Percentiles rank a stretch among this genome's conserved stretches.
Evolutionary conservation across 2,329 filamentous ascomycete genomes (phyloP).

Genomic region (Fusarium luffae): DNA sequence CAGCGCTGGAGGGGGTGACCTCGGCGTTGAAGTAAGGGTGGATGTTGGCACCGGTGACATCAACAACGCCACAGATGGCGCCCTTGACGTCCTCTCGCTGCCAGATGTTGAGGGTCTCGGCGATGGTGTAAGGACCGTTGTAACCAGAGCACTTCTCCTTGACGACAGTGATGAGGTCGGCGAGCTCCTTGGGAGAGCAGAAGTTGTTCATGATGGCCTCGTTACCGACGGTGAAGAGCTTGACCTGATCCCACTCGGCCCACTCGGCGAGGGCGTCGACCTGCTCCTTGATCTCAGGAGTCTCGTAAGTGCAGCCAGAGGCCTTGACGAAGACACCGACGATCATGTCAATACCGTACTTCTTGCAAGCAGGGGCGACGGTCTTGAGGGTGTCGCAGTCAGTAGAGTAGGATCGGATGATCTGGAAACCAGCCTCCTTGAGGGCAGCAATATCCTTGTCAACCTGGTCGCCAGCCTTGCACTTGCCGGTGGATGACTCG

Average conservation of each 20-base stretch:
- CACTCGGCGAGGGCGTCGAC: slow-evolving; percentile 77
- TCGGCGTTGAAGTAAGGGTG: slow-evolving; percentile 93
- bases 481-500: slow-evolving; percentile 64
- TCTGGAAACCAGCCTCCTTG: slow-evolving; percentile 72
- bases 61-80: slow-evolving; percentile 77
- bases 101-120: slow-evolving; percentile 86
- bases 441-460: slow-evolving; percentile 70
- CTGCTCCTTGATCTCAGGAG: slow-evolving; percentile 75
- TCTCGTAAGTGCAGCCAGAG: slow-evolving; percentile 67
- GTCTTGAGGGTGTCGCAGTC: slow-evolving; percentile 86
- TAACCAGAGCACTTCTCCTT: slow-evolving; percentile 78
- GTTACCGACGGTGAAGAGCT: slow-evolving; percentile 89
- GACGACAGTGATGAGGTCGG: slow-evolving; percentile 74
- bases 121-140: slow-evolving; percentile 80
- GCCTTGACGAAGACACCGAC: slow-evolving; percentile 86
- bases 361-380: slow-evolving; percentile 75
- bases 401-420: slow-evolving; percentile 87
- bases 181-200: slow-evolving; percentile 73
- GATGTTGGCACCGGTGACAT: slow-evolving; percentile 86
- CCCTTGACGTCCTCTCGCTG: slow-evolving; percentile 67
- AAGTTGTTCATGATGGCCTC: slow-evolving; percentile 84
- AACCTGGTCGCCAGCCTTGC: slow-evolving; percentile 73
- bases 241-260: slow-evolving; percentile 78
- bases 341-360: slow-evolving; percentile 80
- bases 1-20: slow-evolving; percentile 72